phyloP scores from a whole-genome alignment of 164 flowering plant genomes.

The Euptelea pleiosperma region DNA sequence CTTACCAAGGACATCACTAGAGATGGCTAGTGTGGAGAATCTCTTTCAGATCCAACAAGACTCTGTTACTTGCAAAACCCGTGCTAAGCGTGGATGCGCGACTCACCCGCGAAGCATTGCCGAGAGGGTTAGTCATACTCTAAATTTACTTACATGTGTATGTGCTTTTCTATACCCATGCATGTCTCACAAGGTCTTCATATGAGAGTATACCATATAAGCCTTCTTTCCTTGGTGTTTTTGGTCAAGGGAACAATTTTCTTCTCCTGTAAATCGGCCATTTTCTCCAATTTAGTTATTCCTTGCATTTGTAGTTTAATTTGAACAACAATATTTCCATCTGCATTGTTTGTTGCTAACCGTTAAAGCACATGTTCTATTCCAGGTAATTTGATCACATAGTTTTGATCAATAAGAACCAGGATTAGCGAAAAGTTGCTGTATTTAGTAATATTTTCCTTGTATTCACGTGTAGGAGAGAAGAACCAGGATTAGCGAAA shows the following conservation, averaged over 20 bases:
- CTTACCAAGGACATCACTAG: conserved; percentile 48
- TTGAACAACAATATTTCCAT: not conserved
- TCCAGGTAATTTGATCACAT: too few relatives aligned
- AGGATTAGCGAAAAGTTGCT: too few relatives aligned
- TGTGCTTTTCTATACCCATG: not conserved
- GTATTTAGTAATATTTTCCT: not conserved
- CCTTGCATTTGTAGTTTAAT: too few relatives aligned
- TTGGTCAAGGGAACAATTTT: too few relatives aligned
- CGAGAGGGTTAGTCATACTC: conserved; percentile 56
- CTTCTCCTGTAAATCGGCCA: too few relatives aligned
- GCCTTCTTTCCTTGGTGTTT: too few relatives aligned
- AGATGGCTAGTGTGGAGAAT: conserved; percentile 63
- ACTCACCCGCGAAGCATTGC: conserved; percentile 94
- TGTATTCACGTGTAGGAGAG: conserved; percentile 52
- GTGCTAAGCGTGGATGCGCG: conserved; percentile 88
- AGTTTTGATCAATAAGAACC: too few relatives aligned
- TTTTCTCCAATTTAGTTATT: too few relatives aligned
- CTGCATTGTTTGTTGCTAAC: not conserved
- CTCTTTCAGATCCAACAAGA: conserved; percentile 66
- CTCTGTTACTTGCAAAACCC: conserved; percentile 72
- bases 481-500: conserved; percentile 80
- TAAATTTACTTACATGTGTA: not conserved
- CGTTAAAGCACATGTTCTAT: too few relatives aligned
- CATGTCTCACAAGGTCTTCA: too few relatives aligned
- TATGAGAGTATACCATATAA: too few relatives aligned